Percentiles rank a stretch among this genome's conserved stretches.
These are phyloP conservation scores for Plectosphaerella plurivora DNA, from an alignment of 2,329 filamentous ascomycete species.

Conservation along the genomic window DNA sequence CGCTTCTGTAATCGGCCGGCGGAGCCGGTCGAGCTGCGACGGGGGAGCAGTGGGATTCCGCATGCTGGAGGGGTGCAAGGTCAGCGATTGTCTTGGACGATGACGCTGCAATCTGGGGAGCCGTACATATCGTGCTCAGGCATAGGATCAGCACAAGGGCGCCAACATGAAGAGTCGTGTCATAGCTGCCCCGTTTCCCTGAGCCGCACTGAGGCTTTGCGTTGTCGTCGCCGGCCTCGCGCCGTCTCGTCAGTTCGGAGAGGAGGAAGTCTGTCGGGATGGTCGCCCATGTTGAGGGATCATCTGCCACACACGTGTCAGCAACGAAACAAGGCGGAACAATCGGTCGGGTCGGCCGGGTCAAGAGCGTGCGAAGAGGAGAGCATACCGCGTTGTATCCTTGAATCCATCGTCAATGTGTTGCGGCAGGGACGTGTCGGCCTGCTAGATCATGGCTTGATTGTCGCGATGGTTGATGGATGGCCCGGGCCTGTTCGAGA, in stretches of 20 bases:
- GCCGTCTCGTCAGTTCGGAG: slow-evolving; percentile 46
- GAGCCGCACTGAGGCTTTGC: slow-evolving; percentile 49
- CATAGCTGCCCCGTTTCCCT: slow-evolving; percentile 51
- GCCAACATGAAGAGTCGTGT: slow-evolving; percentile 62
- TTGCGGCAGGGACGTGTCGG: no score
- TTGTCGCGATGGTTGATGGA: background rate
- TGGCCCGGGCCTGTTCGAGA: background rate
- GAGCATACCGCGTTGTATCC: no score
- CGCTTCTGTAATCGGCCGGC: slow-evolving; percentile 49
- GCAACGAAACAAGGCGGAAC: no score
- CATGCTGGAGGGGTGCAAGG: slow-evolving; percentile 42
- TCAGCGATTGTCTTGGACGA: slow-evolving; percentile 2
- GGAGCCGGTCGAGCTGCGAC: slow-evolving; percentile 45
- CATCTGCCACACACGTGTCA: no score
- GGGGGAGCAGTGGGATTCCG: slow-evolving; percentile 62
- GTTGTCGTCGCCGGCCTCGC: slow-evolving; percentile 22
- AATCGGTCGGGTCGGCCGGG: no score
- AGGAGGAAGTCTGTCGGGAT: slow-evolving; percentile 47
- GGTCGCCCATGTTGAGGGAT: slow-evolving; percentile 33
- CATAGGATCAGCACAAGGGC: slow-evolving; percentile 62
- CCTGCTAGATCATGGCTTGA: no score
- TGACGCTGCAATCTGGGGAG: background rate
- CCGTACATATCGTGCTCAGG: slow-evolving; percentile 53
- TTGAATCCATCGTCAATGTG: no score
- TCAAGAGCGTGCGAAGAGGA: no score